phyloP scores from a whole-genome alignment of 371 early-diverging fungal species.

The Mucor ambiguus region DNA sequence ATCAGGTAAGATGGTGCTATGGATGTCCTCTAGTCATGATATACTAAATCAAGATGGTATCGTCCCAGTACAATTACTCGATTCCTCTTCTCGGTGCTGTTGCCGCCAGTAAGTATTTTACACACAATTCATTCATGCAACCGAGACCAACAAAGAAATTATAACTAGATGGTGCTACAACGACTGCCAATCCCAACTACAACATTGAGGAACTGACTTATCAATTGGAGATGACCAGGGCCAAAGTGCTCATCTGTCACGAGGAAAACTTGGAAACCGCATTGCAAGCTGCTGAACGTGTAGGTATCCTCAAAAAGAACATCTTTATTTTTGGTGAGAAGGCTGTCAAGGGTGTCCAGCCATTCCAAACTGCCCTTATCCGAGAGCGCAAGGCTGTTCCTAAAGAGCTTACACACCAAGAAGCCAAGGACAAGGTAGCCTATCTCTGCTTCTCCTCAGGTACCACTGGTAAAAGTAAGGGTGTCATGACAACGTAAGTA shows the following conservation, averaged over 20 bases:
- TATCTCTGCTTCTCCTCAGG: conserved; percentile 75
- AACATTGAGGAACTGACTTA: conserved; percentile 71
- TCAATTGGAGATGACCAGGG: conserved; percentile 70
- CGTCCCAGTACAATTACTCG: conserved; percentile 48
- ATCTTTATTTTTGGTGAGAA: conserved; percentile 67
- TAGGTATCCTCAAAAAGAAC: conserved; percentile 50
- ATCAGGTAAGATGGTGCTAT: conserved; percentile 40
- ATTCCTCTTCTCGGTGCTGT: conserved; percentile 41
- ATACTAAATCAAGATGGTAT: too few species aligned
- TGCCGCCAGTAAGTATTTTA: conserved; percentile 34
- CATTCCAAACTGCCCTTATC: conserved; percentile 33
- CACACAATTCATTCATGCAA: background rate
- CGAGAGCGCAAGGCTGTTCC: conserved; percentile 20
- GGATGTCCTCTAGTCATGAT: too few species aligned
- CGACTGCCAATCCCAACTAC: conserved; percentile 79
- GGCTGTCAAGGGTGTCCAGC: conserved; percentile 39
- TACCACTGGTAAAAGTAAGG: conserved; percentile 58
- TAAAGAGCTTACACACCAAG: conserved; percentile 26
- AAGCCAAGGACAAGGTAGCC: conserved; percentile 48
- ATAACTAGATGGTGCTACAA: conserved; percentile 52
- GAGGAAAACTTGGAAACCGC: conserved; percentile 53
- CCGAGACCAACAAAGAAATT: background rate
- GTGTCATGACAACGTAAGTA: conserved; percentile 75
- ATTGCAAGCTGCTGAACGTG: conserved; percentile 55
- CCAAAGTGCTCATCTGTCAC: conserved; percentile 59